phyloP scores from a whole-genome alignment of 2,329 filamentous ascomycete species.

The Chaetomium globosum region DNA sequence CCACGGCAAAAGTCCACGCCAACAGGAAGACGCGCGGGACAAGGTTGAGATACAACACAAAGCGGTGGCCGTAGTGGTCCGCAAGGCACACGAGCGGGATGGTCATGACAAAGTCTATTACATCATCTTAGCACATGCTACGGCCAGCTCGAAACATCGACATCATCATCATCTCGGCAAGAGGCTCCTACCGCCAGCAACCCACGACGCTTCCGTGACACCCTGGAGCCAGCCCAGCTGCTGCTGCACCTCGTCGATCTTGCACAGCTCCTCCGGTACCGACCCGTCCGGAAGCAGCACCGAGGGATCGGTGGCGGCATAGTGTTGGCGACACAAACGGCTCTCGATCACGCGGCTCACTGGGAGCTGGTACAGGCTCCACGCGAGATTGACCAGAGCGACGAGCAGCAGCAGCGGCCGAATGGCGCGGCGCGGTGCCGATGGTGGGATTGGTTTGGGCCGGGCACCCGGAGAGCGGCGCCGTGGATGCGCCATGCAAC shows the following conservation, averaged over 20 bases:
- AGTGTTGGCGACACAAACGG: constrained; percentile 55
- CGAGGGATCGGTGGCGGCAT: constrained; percentile 46
- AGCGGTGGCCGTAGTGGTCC: constrained; percentile 47
- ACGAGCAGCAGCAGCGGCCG: constrained; percentile 45
- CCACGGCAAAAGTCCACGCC: constrained; percentile 46
- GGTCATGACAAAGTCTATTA: constrained; percentile 52
- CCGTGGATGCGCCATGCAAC: neutral
- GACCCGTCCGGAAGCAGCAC: constrained; percentile 42
- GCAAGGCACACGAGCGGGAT: constrained; percentile 53
- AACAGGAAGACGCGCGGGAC: constrained; percentile 48
- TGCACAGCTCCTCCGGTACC: constrained; percentile 57
- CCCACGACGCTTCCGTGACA: constrained; percentile 52
- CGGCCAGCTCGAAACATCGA: neutral
- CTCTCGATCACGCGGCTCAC: constrained; percentile 52
- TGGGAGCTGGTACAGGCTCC: constrained; percentile 53
- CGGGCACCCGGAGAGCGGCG: constrained; percentile 3
- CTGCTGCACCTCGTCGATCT: constrained; percentile 55
- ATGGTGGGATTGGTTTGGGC: neutral
- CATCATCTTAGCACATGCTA: constrained; percentile 40
- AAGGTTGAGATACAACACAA: constrained; percentile 50
- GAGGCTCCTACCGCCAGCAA: constrained; percentile 43
- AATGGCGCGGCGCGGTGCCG: constrained; percentile 22
- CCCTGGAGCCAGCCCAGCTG: constrained; percentile 57
- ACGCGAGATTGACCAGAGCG: constrained; percentile 52
- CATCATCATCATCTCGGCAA: neutral